Evolutionary conservation across 352 stramenopile species (phyloP).

Genomic region (Halophytophthora batemanensis): DNA sequence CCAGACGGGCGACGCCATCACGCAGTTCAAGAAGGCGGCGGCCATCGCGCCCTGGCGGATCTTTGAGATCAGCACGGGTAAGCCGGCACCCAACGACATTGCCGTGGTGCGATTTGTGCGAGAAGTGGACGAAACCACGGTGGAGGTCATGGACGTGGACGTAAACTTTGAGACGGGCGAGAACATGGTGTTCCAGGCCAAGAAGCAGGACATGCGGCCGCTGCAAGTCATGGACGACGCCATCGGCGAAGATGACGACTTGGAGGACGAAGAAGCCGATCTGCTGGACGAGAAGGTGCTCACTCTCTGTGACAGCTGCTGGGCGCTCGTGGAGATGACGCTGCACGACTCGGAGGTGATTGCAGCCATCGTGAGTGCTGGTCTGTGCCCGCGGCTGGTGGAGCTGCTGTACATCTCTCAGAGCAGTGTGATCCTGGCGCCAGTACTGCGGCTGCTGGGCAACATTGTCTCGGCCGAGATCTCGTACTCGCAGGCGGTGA

Average conservation of each 20-base stretch:
- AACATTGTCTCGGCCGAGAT: constrained; percentile 85
- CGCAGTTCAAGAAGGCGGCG: constrained; percentile 50
- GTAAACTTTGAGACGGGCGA: constrained; percentile 88
- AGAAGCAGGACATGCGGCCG: constrained; percentile 53
- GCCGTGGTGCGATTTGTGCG: constrained; percentile 80
- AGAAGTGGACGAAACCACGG: constrained; percentile 63
- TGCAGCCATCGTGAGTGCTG: constrained; percentile 49
- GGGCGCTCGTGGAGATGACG: constrained; percentile 80
- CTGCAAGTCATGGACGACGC: constrained; percentile 82
- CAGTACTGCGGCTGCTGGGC: constrained; percentile 69
- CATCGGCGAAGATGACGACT: constrained; percentile 72
- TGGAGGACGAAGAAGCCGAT: constrained; percentile 67
- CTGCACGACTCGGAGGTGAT: constrained; percentile 69
- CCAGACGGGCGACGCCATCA: constrained; percentile 37
- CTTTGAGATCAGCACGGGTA: constrained; percentile 82
- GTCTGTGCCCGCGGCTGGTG: constrained; percentile 69
- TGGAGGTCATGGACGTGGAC: constrained; percentile 86
- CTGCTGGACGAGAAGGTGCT: constrained; percentile 81
- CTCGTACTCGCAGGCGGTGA: constrained; percentile 66
- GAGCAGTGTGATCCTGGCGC: constrained; percentile 78
- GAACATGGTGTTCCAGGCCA: constrained; percentile 74
- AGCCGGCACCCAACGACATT: constrained; percentile 80
- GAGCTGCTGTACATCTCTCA: constrained; percentile 83
- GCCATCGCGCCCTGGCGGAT: constrained; percentile 77
- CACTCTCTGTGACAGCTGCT: constrained; percentile 85